Base-by-base conservation (phyloP, 495 filamentous ascomycete genomes). In the Oidiodendron maius region DNA sequence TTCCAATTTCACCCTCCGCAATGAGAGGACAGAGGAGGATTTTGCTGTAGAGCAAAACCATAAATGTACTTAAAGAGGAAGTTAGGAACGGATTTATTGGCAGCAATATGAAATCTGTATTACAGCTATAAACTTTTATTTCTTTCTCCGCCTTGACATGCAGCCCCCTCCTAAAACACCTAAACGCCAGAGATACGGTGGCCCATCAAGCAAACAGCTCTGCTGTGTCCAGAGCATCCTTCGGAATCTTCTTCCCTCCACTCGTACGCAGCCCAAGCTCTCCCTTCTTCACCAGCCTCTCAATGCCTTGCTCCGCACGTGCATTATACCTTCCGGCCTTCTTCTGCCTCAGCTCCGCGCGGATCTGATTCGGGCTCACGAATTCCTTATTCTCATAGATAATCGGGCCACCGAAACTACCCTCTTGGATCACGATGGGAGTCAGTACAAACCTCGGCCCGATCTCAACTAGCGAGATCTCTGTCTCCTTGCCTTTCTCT, bases 361-460 rank as follows among this genome's bases (percentile, higher is more conserved):
- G 77, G 52, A 98, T 81, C 66, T 95, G 89, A 72, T 98, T 98
- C 24, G 93, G 94, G 57, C 83, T 89, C 44, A 98, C 88, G 60
- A 96, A 98, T 60, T 96, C 87, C 75, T 93, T 95, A 66, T 98
- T 98, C 77, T 97, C 90, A 70, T 95, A 97, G 53, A 98, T 91
- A 46, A 97, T 87, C 1, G 94, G 94, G 0, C 93, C 93, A 44
- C 93, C 93, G 57, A 99, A 99, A 52, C 85, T 89, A 23, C 86
- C 87, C 65, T 99, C 93, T 45, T 95, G 78, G 54, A 99, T 96
- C 38, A 97, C 80, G 51, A 97, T 97, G 2, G 94, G 93, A 39
- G 91, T 96, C 42, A 97, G 70, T 17, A 97, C 91, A 60, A 97
- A 95, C 40, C 93, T 77, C 4, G 94, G 91, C 1, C 93, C 94